Evolutionary conservation across 2,329 filamentous ascomycete species (phyloP), one percentile per base, ranked within the genome.

Genomic region (Drechslera avenae): DNA sequence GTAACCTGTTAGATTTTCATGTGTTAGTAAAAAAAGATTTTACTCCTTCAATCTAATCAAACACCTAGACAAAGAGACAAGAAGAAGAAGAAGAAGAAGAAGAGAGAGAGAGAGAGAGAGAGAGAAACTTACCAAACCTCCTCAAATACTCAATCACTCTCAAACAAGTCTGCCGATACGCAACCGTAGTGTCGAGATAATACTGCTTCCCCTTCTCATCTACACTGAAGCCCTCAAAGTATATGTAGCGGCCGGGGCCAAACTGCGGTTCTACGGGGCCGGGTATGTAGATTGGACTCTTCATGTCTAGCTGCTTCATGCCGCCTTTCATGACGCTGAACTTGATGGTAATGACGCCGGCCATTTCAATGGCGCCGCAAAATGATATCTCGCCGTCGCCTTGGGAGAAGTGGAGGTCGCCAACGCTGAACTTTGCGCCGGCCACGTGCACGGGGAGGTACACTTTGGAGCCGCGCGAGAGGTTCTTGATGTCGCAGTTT

Each of bases 401-500:
- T 74, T 95, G 89, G 3, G 85, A 87, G 73, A 94, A 95, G 73
- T 95, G 91, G 30, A 96, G 75, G 69, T 96, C 92, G 10, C 92
- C 92, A 0, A 96, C 92, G 35, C 84, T 89, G 74, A 96, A 96
- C 68, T 95, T 95, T 36, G 91, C 92, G 0, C 92, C 92, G 0
- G 81, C 75, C 4, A 97, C 90, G 64, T 96, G 91, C 0, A 97
- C 88, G 0, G 92, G 92, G 0, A 96, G 81, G 69, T 91, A 96
- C 0, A 95, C 89, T 68, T 92, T 93, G 50, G 82, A 87, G 2
- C 90, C 90, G 5, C 90, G 79, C 1, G 83, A 88, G 23, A 95
- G 79, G 64, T 94, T 94, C 77, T 95, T 95, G 73, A 95, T 94
- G 61, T 96, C 91, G 68, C 90, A 94, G 66, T 96, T 96, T 0